Evolutionary conservation across 176 grass and related monocot species (phyloP).

Genomic region (Hsuehochloa calcarea): DNA sequence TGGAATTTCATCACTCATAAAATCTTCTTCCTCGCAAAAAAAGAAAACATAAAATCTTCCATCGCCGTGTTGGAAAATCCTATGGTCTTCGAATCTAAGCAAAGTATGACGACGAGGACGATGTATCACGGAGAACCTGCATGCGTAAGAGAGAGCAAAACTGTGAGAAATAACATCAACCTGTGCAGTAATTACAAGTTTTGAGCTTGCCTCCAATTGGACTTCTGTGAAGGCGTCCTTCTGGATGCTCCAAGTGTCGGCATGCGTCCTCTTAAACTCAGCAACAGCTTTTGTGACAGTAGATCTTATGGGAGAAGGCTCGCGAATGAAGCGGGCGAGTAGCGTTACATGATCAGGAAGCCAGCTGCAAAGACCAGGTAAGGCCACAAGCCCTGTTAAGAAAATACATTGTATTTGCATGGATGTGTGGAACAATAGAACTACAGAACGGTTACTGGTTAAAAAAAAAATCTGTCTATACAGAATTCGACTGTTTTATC

Average conservation of each 20-base stretch:
- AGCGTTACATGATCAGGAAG: slow-evolving; percentile 86
- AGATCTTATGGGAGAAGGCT: slow-evolving; percentile 81
- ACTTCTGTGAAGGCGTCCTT: slow-evolving; percentile 88
- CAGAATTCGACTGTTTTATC: too few species aligned
- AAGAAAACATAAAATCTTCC: not conserved
- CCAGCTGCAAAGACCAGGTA: slow-evolving; percentile 63
- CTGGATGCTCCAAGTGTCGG: slow-evolving; percentile 93
- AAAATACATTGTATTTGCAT: not conserved
- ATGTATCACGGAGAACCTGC: slow-evolving; percentile 88
- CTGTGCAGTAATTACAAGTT: not conserved
- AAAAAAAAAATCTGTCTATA: too few species aligned
- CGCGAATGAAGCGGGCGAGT: slow-evolving; percentile 71
- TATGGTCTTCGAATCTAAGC: slow-evolving; percentile 43
- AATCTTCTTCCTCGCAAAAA: not conserved
- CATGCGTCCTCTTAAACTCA: slow-evolving; percentile 89
- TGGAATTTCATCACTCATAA: not conserved
- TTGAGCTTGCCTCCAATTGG: slow-evolving; percentile 70
- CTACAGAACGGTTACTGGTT: not conserved
- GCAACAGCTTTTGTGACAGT: slow-evolving; percentile 92
- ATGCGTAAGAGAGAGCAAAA: not conserved
- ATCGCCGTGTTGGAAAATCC: not conserved
- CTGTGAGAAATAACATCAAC: not conserved
- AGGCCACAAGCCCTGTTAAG: not conserved
- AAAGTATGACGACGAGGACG: slow-evolving; percentile 87
- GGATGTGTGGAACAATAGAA: not conserved